Evolutionary conservation across 352 stramenopile species (phyloP).

Genomic region (Phytophthora melonis): DNA sequence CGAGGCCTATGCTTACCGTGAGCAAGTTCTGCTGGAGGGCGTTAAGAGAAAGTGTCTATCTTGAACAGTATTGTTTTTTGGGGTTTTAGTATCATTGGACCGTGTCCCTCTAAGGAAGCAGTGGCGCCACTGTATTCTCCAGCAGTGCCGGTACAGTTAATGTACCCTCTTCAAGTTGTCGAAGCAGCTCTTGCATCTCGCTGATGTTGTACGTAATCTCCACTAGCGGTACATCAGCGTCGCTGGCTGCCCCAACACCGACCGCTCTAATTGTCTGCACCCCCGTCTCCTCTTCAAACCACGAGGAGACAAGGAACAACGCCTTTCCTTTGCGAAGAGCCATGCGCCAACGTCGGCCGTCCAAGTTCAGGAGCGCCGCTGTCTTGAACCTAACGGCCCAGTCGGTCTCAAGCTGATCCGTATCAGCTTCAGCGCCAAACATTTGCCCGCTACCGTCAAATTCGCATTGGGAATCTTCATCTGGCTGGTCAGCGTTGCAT

Average conservation of each 20-base stretch:
- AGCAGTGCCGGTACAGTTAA: constrained; percentile 28
- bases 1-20: constrained; percentile 57
- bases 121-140: constrained; percentile 10
- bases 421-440: constrained; percentile 19
- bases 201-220: constrained; percentile 21
- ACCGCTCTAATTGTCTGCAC: constrained; percentile 26
- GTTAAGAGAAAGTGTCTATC: constrained; percentile 64
- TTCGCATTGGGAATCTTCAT: constrained; percentile 24
- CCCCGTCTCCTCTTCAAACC: constrained; percentile 37
- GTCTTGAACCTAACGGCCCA: constrained; percentile 30
- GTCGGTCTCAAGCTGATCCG: constrained; percentile 16
- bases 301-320: constrained; percentile 32
- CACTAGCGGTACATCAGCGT: constrained; percentile 4
- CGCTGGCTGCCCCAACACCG: background rate
- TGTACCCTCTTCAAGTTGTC: constrained; percentile 29
- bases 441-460: constrained; percentile 11
- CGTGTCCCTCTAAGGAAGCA: constrained; percentile 22
- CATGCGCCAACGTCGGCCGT: constrained; percentile 20
- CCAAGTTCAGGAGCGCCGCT: constrained; percentile 24
- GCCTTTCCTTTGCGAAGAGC: constrained; percentile 24
- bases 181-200: constrained; percentile 36
- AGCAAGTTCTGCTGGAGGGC: constrained; percentile 47
- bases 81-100: background rate
- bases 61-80: background rate
- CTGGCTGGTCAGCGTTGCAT: constrained; percentile 16